phyloP scores from a whole-genome alignment of 495 filamentous ascomycete species.

The Penicillium alfredii region DNA sequence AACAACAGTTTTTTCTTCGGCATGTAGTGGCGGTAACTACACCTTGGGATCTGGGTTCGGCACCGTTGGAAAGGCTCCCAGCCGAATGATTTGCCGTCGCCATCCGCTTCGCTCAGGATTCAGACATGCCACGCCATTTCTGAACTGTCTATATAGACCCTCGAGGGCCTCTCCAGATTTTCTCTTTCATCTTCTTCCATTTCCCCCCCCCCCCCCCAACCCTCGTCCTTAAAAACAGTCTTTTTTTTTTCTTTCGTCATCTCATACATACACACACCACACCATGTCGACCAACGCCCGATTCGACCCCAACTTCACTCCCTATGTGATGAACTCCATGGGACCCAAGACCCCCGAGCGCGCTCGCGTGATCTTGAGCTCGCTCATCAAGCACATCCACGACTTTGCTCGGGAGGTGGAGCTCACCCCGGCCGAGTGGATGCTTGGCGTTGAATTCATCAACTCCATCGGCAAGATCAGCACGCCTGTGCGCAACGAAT shows the following conservation, averaged over 20 bases:
- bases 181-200: too few species aligned
- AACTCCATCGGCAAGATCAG: conserved; percentile 49
- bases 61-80: too few species aligned
- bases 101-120: too few species aligned
- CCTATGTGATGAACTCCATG: conserved; percentile 67
- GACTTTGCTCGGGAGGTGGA: conserved; percentile 80
- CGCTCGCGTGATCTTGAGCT: conserved; percentile 56
- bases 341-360: conserved; percentile 66
- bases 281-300: conserved; percentile 33
- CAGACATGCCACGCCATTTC: too few species aligned
- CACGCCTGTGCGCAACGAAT: conserved; percentile 62
- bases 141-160: conserved; percentile 19
- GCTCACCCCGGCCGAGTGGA: conserved; percentile 74
- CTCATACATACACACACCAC: conserved; percentile 2
- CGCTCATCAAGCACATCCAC: conserved; percentile 70
- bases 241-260: neutral
- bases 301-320: conserved; percentile 73
- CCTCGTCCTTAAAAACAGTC: too few species aligned
- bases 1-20: too few species aligned
- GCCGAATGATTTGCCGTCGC: conserved; percentile 28
- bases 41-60: too few species aligned
- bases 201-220: too few species aligned
- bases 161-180: neutral
- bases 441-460: conserved; percentile 64
- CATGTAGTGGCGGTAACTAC: too few species aligned